Evolutionary conservation across 2,329 filamentous ascomycete species (phyloP).

Genomic region (Fusarium avenaceum): DNA sequence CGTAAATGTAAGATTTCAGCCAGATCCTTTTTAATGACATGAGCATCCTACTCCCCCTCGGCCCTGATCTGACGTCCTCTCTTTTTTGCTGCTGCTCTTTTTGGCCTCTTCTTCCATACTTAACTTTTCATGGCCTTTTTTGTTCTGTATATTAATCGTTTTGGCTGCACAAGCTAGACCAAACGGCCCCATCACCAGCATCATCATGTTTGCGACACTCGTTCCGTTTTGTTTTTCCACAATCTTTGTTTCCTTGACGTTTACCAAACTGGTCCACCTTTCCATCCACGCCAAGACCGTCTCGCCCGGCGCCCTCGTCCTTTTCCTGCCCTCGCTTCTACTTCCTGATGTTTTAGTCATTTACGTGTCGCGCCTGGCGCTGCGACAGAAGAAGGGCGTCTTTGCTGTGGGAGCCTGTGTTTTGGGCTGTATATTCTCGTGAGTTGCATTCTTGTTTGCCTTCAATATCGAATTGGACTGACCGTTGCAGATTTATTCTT

Average conservation of each 20-base stretch:
- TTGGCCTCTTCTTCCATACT: background rate
- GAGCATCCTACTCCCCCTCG: conserved; percentile 4
- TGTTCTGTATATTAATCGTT: background rate
- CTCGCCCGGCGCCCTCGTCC: conserved; percentile 43
- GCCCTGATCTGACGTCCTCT: background rate
- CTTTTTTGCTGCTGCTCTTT: conserved; percentile 10
- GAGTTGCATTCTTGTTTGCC: conserved; percentile 3
- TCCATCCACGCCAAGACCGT: conserved; percentile 48
- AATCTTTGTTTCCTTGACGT: conserved; percentile 48
- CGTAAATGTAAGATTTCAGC: conserved; percentile 1
- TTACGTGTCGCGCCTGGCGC: conserved; percentile 45
- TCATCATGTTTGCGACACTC: conserved; percentile 42
- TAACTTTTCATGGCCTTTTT: background rate
- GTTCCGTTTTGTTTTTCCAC: conserved; percentile 50
- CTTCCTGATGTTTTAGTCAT: conserved; percentile 49
- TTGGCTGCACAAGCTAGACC: background rate
- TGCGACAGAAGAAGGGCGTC: conserved; percentile 47
- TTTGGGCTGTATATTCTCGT: conserved; percentile 48
- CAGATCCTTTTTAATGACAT: conserved; percentile 8
- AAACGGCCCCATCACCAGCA: background rate
- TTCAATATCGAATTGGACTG: background rate
- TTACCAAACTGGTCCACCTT: conserved; percentile 51
- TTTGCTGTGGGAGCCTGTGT: conserved; percentile 43
- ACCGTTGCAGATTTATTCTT: conserved; percentile 45
- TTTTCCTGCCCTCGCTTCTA: conserved; percentile 51